Percentiles rank a stretch among this genome's conserved stretches.
Conservation (phyloP, 108 stramenopile species). For the Craspedostauros australis region DNA sequence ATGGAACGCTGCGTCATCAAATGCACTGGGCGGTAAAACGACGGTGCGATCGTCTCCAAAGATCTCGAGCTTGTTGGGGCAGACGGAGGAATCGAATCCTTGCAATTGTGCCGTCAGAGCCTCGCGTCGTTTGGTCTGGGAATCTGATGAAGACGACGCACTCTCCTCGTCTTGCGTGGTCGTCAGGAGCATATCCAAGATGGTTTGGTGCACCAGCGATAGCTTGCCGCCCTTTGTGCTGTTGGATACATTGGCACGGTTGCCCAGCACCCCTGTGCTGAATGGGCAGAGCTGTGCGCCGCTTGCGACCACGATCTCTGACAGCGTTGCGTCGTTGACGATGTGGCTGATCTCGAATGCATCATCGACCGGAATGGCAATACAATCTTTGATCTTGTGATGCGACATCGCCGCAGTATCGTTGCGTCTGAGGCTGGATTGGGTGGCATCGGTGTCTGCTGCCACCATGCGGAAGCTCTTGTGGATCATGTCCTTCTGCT, state of each 20-base stretch:
- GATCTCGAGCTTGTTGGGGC: constrained; percentile 45
- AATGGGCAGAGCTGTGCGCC: constrained; percentile 33
- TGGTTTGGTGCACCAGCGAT: background rate
- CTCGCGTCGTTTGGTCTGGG: background rate
- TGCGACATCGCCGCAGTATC: no score
- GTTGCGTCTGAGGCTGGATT: no score
- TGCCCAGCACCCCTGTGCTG: constrained; percentile 32
- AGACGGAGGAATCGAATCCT: constrained; percentile 18
- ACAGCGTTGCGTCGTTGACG: no score
- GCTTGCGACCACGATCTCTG: constrained; percentile 6
- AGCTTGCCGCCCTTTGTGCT: constrained; percentile 1
- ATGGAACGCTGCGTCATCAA: constrained; percentile 15
- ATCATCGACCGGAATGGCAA: constrained; percentile 19
- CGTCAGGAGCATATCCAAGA: background rate
- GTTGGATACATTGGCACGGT: background rate
- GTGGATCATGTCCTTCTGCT: constrained; percentile 32
- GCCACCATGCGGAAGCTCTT: constrained; percentile 66
- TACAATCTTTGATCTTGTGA: constrained; percentile 3
- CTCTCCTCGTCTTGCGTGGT: background rate
- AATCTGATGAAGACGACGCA: background rate
- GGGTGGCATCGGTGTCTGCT: constrained; percentile 1
- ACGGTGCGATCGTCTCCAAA: constrained; percentile 77
- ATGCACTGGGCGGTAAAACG: constrained; percentile 51
- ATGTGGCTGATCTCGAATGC: background rate
- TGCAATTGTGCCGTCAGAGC: constrained; percentile 10